Evolutionary conservation across 257 asterid species (phyloP).

Genomic region (Penstemon davidsonii): DNA sequence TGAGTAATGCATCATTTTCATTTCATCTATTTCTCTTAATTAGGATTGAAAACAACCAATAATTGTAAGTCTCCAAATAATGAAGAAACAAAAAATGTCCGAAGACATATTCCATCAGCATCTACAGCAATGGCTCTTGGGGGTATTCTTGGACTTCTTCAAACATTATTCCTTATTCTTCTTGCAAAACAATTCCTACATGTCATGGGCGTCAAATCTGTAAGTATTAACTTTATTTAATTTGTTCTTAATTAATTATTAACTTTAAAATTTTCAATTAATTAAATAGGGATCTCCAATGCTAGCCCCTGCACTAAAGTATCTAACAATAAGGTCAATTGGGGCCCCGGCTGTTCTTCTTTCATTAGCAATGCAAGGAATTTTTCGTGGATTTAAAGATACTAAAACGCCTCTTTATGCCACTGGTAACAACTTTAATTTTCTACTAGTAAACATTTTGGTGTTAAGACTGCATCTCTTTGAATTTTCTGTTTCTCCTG

Average conservation of each 20-base stretch:
- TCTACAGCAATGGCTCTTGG: constrained; percentile 89
- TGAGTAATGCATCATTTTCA: background rate
- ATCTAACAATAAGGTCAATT: constrained; percentile 70
- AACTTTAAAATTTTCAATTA: background rate
- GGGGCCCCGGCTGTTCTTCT: constrained; percentile 98
- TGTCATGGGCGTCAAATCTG: constrained; percentile 89
- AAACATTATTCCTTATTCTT: constrained; percentile 63
- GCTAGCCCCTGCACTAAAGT: constrained; percentile 70
- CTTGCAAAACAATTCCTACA: constrained; percentile 61
- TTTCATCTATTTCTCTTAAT: background rate
- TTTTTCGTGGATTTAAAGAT: constrained; percentile 91
- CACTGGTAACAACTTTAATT: constrained; percentile 50
- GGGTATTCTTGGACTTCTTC: constrained; percentile 66
- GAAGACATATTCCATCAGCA: constrained; percentile 79
- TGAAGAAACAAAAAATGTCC: constrained; percentile 29
- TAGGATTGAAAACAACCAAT: constrained; percentile 30
- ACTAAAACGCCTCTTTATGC: constrained; percentile 89
- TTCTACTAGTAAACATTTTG: too few species aligned
- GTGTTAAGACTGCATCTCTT: too few species aligned
- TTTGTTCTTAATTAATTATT: background rate
- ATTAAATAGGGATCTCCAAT: constrained; percentile 72
- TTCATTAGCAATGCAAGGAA: constrained; percentile 97
- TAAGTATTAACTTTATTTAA: constrained; percentile 26
- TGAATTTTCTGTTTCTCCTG: too few species aligned
- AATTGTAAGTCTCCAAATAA: constrained; percentile 29